These are phyloP conservation scores for Sclerotiophoma versabilis DNA, from an alignment of 2,329 filamentous ascomycete species.

Conservation along the genomic window DNA sequence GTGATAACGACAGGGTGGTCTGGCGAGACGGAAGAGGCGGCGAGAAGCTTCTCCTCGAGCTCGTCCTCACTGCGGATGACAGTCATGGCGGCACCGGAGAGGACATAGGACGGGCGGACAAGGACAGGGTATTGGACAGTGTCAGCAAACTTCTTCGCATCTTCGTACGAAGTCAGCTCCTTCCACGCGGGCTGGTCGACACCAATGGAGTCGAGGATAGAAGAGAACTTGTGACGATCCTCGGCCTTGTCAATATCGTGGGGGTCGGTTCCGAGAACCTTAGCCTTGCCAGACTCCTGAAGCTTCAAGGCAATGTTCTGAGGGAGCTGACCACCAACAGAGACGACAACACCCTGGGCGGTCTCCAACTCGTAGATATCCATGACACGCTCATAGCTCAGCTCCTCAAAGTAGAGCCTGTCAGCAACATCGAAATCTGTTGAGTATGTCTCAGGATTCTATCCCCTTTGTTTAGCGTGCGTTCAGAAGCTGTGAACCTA, in stretches of 20 bases:
- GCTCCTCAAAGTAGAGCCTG: conserved; percentile 93
- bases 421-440: conserved; percentile 92
- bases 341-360: conserved; percentile 88
- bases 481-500: not conserved
- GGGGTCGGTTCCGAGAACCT: conserved; percentile 90
- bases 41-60: conserved; percentile 92
- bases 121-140: conserved; percentile 92
- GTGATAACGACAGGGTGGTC: conserved; percentile 98
- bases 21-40: conserved; percentile 87
- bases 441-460: conserved; percentile 1
- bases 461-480: no score
- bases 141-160: conserved; percentile 85
- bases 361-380: conserved; percentile 96
- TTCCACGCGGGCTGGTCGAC: conserved; percentile 98
- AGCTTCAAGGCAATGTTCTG: conserved; percentile 97
- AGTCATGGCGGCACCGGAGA: conserved; percentile 98
- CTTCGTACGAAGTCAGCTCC: conserved; percentile 87
- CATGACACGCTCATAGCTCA: conserved; percentile 97
- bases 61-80: conserved; percentile 89
- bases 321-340: conserved; percentile 92
- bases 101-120: conserved; percentile 92
- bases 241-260: conserved; percentile 97
- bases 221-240: conserved; percentile 97
- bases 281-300: conserved; percentile 88
- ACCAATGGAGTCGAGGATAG: conserved; percentile 94